A percentile compares a stretch with the other conserved stretches of the same genome.
These are phyloP conservation scores for Penicillium sp. DNA, from an alignment of 2,329 filamentous ascomycete species.

Conservation along the genomic window DNA sequence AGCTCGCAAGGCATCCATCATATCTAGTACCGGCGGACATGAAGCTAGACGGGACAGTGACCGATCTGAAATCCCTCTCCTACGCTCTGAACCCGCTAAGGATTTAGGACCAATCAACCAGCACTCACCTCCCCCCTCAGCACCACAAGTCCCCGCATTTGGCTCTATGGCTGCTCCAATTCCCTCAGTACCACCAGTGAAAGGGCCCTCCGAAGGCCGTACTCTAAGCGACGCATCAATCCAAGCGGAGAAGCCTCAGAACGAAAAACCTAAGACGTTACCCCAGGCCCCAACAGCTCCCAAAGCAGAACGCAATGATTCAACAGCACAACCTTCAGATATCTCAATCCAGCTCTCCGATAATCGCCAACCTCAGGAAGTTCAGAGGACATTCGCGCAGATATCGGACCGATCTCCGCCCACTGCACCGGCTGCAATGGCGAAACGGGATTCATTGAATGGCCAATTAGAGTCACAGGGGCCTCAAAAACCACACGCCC, in stretches of 20 bases:
- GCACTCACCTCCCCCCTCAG: conserved; percentile 39
- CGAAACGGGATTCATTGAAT: conserved; percentile 23
- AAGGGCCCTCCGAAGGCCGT: conserved; percentile 17
- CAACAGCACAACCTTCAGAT: conserved; percentile 23
- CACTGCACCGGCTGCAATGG: conserved; percentile 39
- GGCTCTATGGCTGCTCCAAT: conserved; percentile 38
- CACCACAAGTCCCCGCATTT: conserved; percentile 46
- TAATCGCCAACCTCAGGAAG: conserved; percentile 14
- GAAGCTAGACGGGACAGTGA: conserved; percentile 36
- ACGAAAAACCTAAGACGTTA: conserved; percentile 19
- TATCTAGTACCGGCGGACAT: conserved; percentile 13
- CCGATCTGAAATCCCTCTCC: conserved; percentile 25
- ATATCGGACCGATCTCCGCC: conserved; percentile 35
- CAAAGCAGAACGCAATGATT: conserved; percentile 41
- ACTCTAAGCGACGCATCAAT: conserved; percentile 3
- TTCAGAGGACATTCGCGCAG: conserved; percentile 23
- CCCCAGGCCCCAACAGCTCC: conserved; percentile 46
- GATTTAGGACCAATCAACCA: conserved; percentile 28
- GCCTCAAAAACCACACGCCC: conserved; percentile 19
- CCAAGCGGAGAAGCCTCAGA: conserved; percentile 26
- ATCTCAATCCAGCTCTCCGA: conserved; percentile 26
- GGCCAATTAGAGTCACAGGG: conserved; percentile 20
- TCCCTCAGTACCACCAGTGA: conserved; percentile 21
- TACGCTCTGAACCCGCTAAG: conserved; percentile 30
- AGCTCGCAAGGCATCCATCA: conserved; percentile 25